Evolutionary conservation across 2,329 filamentous ascomycete genomes (phyloP), one percentile per base, ranked within the genome.

Genomic region (Fusarium marasasianum): DNA sequence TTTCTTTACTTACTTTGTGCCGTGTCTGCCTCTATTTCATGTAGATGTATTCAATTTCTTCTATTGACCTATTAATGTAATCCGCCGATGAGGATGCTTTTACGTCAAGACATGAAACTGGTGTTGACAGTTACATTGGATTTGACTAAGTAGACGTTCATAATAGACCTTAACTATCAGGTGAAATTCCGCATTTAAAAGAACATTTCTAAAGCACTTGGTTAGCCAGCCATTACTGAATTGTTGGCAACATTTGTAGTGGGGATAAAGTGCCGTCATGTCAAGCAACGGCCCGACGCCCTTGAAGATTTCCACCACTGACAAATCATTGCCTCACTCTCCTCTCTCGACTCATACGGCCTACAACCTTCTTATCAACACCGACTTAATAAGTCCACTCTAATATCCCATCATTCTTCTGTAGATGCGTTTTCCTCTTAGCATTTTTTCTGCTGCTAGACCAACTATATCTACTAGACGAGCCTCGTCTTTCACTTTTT

Each of bases 271-370:
- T 38, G 20, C 55, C 60, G 66, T 63, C 48, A 71, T 54, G 63
- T 68, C 41, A 26, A 75, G 53, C 58, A 78, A 72, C 72, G 73
- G 71, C 55, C 74, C 66, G 64, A 67, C 48, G 59, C 45, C 54
- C 38, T 58, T 66, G 8, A 26, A 35, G 60, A 63, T 71, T 72
- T 64, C 67, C 72, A 48, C 48, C 59, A 63, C 74, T 78, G 72
- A 78, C 77, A 79, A 78, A 78, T 78, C 77, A 78, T 59, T 64
- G 63, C 44, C 65, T 56, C 76, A 18, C 62, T 56, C 50, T 66
- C 74, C 73, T 67, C 66, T 63, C 20, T 73, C 71, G 73, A 73
- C 76, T 78, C 76, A 77, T 55, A 64, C 73, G 64, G 64, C 66
- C 54, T 76, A 53, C 57, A 45, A 53, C 44, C 45, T 40, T 54